Percentiles rank a stretch among this genome's conserved stretches.
These are phyloP conservation scores for Kluyveromyces aestuarii DNA, from an alignment of 805 yeast species.

Conservation along the genomic window DNA sequence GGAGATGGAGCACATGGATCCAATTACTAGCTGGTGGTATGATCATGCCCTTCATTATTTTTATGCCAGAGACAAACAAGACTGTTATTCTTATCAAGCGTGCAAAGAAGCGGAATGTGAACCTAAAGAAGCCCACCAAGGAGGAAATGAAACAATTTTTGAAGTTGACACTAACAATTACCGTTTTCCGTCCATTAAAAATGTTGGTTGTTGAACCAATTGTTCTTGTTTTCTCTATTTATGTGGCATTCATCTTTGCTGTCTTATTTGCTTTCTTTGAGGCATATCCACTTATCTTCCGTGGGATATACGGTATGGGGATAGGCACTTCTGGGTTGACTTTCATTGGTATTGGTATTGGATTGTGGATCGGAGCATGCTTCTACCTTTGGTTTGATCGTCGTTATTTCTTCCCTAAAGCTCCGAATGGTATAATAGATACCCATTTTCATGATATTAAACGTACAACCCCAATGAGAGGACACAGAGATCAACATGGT, in stretches of 20 bases:
- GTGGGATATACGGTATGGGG: conserved; percentile 52
- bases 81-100: conserved; percentile 52
- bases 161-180: conserved; percentile 38
- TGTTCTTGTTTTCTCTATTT: conserved; percentile 57
- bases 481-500: conserved; percentile 45
- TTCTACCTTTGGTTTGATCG: conserved; percentile 45
- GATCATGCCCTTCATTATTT: conserved; percentile 37
- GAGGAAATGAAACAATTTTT: conserved; percentile 32
- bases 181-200: conserved; percentile 53
- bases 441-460: conserved; percentile 35
- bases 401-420: conserved; percentile 41
- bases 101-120: conserved; percentile 51
- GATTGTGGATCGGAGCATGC: conserved; percentile 47
- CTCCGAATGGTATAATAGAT: conserved; percentile 43
- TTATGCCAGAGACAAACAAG: conserved; percentile 63
- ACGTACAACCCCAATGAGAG: conserved; percentile 28
- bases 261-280: conserved; percentile 74
- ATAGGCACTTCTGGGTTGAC: conserved; percentile 59
- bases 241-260: conserved; percentile 68
- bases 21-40: conserved; percentile 57
- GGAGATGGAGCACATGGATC: conserved; percentile 71
- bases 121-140: conserved; percentile 31
- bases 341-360: conserved; percentile 64
- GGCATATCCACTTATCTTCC: conserved; percentile 67
- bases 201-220: conserved; percentile 72